These are phyloP conservation scores for Pinus taeda DNA, from an alignment of 75 land plant genomes.

Conservation along the genomic window DNA sequence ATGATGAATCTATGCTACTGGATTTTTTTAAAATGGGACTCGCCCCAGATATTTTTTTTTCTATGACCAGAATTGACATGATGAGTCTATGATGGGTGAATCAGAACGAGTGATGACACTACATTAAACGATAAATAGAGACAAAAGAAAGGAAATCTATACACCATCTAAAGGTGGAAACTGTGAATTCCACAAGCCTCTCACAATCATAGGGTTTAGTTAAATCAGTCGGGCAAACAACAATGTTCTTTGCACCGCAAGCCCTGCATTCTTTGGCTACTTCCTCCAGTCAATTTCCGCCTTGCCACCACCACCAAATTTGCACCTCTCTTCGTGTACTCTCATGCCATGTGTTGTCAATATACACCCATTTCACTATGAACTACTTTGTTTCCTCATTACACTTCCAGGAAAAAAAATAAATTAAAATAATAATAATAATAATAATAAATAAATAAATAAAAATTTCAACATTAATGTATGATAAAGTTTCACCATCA, in stretches of 20 bases:
- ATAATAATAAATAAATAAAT: too few species aligned
- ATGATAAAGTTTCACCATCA: background rate
- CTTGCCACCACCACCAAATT: conserved; percentile 33
- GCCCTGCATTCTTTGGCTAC: conserved; percentile 23
- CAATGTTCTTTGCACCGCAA: conserved; percentile 24
- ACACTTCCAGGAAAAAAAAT: background rate
- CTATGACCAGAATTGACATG: too few species aligned
- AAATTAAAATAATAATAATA: too few species aligned
- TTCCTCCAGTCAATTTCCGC: conserved; percentile 16
- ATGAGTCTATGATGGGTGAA: too few species aligned
- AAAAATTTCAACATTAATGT: background rate
- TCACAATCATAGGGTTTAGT: conserved; percentile 15
- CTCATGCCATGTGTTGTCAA: conserved; percentile 29
- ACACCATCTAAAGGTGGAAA: conserved; percentile 28
- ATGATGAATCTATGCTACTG: too few species aligned
- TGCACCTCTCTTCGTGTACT: conserved; percentile 34
- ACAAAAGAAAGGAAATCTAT: background rate
- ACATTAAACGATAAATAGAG: background rate
- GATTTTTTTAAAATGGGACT: too few species aligned
- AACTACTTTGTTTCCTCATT: background rate
- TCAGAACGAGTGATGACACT: too few species aligned
- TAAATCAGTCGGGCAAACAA: conserved; percentile 19
- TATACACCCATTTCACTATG: background rate
- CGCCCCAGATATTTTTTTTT: too few species aligned
- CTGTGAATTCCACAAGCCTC: conserved; percentile 24